phyloP scores from a whole-genome alignment of 2,329 filamentous ascomycete genomes.

The Exophiala mesophila region DNA sequence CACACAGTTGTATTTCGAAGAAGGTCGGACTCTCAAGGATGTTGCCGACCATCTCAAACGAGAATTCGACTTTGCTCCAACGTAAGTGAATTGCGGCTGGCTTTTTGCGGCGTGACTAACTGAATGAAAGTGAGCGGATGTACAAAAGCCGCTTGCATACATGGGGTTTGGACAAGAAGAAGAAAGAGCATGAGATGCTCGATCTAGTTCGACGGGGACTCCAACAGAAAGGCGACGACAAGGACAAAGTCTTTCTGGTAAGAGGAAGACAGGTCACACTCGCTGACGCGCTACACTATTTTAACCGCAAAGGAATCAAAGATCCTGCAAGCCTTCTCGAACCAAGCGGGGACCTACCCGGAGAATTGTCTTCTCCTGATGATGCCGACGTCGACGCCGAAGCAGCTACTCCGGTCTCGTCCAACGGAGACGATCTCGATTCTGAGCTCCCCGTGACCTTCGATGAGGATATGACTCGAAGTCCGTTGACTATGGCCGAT shows the following conservation, averaged over 20 bases:
- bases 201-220: slow-evolving; percentile 26
- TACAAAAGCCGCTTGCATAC: slow-evolving; percentile 27
- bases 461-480: slow-evolving; percentile 20
- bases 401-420: slow-evolving; percentile 22
- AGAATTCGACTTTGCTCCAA: slow-evolving; percentile 26
- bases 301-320: slow-evolving; percentile 28
- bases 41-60: slow-evolving; percentile 25
- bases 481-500: slow-evolving; percentile 14
- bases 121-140: slow-evolving; percentile 25
- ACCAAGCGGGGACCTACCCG: slow-evolving; percentile 5
- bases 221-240: slow-evolving; percentile 24
- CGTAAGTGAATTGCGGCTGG: slow-evolving; percentile 21
- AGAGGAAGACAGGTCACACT: slow-evolving; percentile 25
- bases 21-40: slow-evolving; percentile 26
- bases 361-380: slow-evolving; percentile 24
- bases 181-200: slow-evolving; percentile 29
- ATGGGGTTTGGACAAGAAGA: slow-evolving; percentile 27
- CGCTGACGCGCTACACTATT: slow-evolving; percentile 27
- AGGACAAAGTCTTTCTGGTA: slow-evolving; percentile 26
- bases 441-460: slow-evolving; percentile 7
- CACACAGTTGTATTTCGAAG: slow-evolving; percentile 26
- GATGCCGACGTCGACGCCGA: slow-evolving; percentile 24
- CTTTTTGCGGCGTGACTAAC: not conserved
- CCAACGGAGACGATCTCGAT: slow-evolving; percentile 19
- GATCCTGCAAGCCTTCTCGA: slow-evolving; percentile 25